Conservation (phyloP, 164 flowering plant genomes). For the Nymphaea colorata region DNA sequence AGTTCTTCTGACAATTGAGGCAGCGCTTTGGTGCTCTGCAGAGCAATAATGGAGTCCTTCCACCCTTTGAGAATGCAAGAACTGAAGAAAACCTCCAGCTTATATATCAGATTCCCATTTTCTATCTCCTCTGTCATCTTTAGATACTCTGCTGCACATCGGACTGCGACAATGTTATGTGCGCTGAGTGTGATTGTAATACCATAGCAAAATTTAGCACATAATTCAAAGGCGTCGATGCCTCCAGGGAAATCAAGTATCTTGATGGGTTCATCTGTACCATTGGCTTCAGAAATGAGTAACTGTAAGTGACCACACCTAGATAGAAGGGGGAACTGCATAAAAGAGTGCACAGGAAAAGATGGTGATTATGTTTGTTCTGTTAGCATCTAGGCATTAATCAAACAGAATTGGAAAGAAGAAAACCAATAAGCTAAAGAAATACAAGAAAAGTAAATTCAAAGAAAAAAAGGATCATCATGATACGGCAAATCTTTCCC, state of each 20-base stretch:
- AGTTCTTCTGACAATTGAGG: constrained; percentile 69
- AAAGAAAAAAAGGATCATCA: not conserved
- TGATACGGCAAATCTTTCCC: too few relatives aligned
- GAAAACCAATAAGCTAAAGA: not conserved
- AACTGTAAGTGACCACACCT: constrained; percentile 61
- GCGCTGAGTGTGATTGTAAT: constrained; percentile 89
- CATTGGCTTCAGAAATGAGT: constrained; percentile 47
- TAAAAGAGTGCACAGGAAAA: not conserved
- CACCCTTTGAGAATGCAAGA: constrained; percentile 91
- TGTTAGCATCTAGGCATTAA: too few relatives aligned
- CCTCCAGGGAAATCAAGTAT: constrained; percentile 88
- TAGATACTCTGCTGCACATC: constrained; percentile 88
- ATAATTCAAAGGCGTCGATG: constrained; percentile 76
- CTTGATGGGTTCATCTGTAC: constrained; percentile 45
- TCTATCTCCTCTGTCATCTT: constrained; percentile 93
- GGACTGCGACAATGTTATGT: constrained; percentile 60
- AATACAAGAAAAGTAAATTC: not conserved
- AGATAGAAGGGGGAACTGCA: constrained; percentile 89
- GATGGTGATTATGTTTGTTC: not conserved
- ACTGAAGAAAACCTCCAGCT: constrained; percentile 73
- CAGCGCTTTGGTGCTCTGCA: constrained; percentile 62
- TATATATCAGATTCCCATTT: constrained; percentile 75
- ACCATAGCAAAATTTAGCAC: constrained; percentile 96
- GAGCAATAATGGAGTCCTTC: constrained; percentile 65
- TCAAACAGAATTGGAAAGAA: not conserved